Base-by-base conservation (phyloP, 345 rosid species). In the Salix brachista region DNA sequence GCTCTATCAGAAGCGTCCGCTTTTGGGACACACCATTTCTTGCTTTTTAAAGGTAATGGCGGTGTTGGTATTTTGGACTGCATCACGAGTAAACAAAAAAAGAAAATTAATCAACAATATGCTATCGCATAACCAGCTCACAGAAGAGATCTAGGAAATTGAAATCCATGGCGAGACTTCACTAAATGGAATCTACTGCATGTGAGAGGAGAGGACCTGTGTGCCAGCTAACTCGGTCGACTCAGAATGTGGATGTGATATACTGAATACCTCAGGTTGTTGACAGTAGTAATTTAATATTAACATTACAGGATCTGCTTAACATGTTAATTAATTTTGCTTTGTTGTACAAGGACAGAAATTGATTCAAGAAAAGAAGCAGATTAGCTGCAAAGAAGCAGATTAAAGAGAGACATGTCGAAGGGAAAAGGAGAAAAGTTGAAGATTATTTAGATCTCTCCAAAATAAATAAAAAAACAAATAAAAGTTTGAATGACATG, bases 1-100 rank as follows among this genome's bases (percentile, higher is more conserved):
- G 86, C 87, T 39, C 79, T 78, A 41, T 88, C 85, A 13, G 83
- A 84, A 0, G 77, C 90, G 11, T 69, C 85, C 0, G 69, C 54
- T 79, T 77, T 90, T 0, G 96, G 87, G 32, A 91, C 90, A 37
- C 98, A 92, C 85, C 85, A 90, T 80, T 70, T 88, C 83, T 85
- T 87, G 2, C 84, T 86, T 6, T 32, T 64, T 2, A 75, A 62
- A 36, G 82, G 73, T 37, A 81, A 37, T 2, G 6, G 18, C 26
- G 76, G 81, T 1, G 11, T 41, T 30, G 77, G 81, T 5, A 16
- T 21, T 4, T 56, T 3, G 64, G 28, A 10, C 64, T 58, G 28
- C 25, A 23, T n/a, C 23, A 58, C 64, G 23, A 58, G 62, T 1
- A 8, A 54, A 3, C 3, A 56, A 10, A 58, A 58, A 26, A 58